Evolutionary conservation across 1,284 basidiomycete genomes (phyloP).

Genomic region (Amylostereum chailletii): DNA sequence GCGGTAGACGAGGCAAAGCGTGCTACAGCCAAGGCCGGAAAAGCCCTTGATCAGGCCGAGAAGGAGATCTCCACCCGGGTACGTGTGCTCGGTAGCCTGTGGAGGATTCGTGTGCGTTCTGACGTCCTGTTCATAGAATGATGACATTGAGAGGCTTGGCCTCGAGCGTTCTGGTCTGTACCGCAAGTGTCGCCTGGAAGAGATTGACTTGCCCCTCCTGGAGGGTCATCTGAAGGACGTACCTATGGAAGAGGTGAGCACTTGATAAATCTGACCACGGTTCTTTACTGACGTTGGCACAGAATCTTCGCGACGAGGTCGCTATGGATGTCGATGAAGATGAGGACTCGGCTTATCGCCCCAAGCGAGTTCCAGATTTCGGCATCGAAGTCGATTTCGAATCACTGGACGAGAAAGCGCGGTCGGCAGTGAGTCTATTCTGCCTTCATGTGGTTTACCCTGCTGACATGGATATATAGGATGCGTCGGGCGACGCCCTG

Average conservation of each 20-base stretch:
- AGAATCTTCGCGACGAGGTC: slow-evolving; percentile 79
- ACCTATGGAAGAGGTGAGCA: slow-evolving; percentile 83
- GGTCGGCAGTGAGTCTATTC: slow-evolving; percentile 29
- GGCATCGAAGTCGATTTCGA: slow-evolving; percentile 90
- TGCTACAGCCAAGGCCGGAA: slow-evolving; percentile 59
- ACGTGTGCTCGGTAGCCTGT: slow-evolving; percentile 13
- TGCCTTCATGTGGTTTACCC: not conserved
- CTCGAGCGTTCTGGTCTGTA: slow-evolving; percentile 85
- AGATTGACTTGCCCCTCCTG: slow-evolving; percentile 77
- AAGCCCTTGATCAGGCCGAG: slow-evolving; percentile 74
- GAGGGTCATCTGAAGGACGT: slow-evolving; percentile 79
- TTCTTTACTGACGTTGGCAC: slow-evolving; percentile 2
- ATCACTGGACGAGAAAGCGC: slow-evolving; percentile 75
- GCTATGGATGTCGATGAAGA: slow-evolving; percentile 85
- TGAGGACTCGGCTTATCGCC: slow-evolving; percentile 67
- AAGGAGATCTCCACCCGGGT: slow-evolving; percentile 86
- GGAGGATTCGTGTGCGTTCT: slow-evolving; percentile 2
- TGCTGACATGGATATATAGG: slow-evolving; percentile 26
- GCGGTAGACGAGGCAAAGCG: slow-evolving; percentile 74
- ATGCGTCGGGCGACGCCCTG: slow-evolving; percentile 58
- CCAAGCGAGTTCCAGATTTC: slow-evolving; percentile 70
- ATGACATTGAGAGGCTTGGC: slow-evolving; percentile 86
- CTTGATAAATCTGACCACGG: not conserved
- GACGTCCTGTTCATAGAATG: slow-evolving; percentile 54
- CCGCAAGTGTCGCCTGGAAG: slow-evolving; percentile 89